These are phyloP conservation scores for Lactifluus echinatus DNA, from an alignment of 768 basidiomycete species.

Conservation along the genomic window DNA sequence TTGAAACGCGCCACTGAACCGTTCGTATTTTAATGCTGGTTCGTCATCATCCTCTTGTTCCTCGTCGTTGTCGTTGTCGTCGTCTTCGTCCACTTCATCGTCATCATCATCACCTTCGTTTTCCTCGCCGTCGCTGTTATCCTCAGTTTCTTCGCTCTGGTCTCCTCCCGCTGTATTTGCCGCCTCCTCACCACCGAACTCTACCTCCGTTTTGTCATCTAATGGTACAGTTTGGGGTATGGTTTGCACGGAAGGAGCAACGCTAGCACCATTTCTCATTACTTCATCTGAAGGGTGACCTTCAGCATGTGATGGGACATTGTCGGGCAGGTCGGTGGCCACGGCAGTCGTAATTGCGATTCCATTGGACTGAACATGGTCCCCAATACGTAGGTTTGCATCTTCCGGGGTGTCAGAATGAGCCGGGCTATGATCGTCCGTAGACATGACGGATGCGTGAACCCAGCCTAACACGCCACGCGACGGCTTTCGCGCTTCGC, in stretches of 20 bases:
- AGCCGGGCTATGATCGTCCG: background rate
- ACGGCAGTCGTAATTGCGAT: background rate
- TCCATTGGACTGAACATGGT: background rate
- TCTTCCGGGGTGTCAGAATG: background rate
- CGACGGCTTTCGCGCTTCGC: too few species aligned
- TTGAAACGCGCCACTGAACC: slow-evolving; percentile 59
- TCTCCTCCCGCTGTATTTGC: background rate
- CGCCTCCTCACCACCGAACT: background rate
- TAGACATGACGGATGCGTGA: slow-evolving; percentile 7
- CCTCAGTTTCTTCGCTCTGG: slow-evolving; percentile 9
- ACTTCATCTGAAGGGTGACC: background rate
- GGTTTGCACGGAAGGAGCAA: background rate
- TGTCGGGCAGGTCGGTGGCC: background rate
- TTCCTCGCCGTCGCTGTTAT: slow-evolving; percentile 21
- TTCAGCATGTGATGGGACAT: background rate
- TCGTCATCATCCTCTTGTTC: slow-evolving; percentile 82
- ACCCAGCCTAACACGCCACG: too few species aligned
- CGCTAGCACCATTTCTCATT: background rate
- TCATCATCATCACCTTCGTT: slow-evolving; percentile 15
- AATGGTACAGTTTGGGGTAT: background rate
- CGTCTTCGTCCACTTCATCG: slow-evolving; percentile 36
- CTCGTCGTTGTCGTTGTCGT: slow-evolving; percentile 44
- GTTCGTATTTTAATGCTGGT: slow-evolving; percentile 85
- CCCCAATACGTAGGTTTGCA: background rate
- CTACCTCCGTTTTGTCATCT: background rate